Conservation (phyloP, 139 green algal species). For the Picochlorum sp. region DNA sequence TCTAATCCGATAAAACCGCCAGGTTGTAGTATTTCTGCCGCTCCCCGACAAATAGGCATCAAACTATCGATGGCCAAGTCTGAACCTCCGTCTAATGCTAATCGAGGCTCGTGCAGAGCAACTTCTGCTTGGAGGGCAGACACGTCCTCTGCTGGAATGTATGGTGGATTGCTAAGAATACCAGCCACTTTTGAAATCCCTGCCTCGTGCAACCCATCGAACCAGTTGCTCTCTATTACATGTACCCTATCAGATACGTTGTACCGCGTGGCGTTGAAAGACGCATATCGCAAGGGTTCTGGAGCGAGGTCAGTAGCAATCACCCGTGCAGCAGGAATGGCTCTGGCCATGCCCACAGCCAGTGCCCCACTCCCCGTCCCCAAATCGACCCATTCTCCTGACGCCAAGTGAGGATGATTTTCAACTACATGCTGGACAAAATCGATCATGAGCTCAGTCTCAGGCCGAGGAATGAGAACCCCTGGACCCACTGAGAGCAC, state of each 20-base stretch:
- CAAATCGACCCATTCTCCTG: slow-evolving; percentile 69
- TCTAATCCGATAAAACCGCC: slow-evolving; percentile 68
- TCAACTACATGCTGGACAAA: slow-evolving; percentile 41
- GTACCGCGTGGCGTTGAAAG: slow-evolving; percentile 41
- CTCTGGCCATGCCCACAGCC: slow-evolving; percentile 54
- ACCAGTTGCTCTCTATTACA: slow-evolving; percentile 62
- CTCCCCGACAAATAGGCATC: slow-evolving; percentile 33
- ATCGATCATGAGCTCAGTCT: slow-evolving; percentile 83
- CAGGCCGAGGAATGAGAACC: slow-evolving; percentile 83
- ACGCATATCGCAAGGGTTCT: slow-evolving; percentile 38
- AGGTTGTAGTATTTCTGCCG: slow-evolving; percentile 31
- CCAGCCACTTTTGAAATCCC: slow-evolving; percentile 47
- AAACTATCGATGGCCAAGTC: slow-evolving; percentile 55
- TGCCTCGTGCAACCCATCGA: slow-evolving; percentile 40
- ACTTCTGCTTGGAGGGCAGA: slow-evolving; percentile 41
- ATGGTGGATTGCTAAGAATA: slow-evolving; percentile 88
- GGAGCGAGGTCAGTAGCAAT: slow-evolving; percentile 56
- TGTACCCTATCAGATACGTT: slow-evolving; percentile 17
- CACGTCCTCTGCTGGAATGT: slow-evolving; percentile 69
- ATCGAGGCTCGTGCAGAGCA: slow-evolving; percentile 64
- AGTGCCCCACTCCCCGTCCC: slow-evolving; percentile 88
- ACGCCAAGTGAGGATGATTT: slow-evolving; percentile 16
- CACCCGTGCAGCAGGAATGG: slow-evolving; percentile 41
- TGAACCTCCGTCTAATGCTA: slow-evolving; percentile 72
- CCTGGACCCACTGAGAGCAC: slow-evolving; percentile 51